Conservation (phyloP, 192 early-diverging fungal genomes). For the Coemansia sp. region DNA sequence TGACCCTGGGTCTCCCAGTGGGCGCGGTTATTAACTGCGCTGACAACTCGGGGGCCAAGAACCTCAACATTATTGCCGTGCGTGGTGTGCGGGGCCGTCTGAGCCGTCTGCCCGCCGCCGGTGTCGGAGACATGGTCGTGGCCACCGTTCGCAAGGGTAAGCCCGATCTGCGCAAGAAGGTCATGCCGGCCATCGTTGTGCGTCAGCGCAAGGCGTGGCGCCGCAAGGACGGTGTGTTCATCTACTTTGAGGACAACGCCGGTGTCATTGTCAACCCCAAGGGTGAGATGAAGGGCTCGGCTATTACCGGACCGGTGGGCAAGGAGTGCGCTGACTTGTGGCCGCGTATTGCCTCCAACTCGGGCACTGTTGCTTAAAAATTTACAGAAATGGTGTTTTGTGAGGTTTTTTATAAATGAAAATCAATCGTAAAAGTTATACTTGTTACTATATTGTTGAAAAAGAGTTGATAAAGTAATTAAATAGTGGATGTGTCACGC, state of each 20-base stretch:
- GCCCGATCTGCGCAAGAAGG: slow-evolving; percentile 99
- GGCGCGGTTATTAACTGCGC: slow-evolving; percentile 99
- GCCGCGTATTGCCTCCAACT: slow-evolving; percentile 97
- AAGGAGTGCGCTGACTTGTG: slow-evolving; percentile 99
- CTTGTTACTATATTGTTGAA: neutral
- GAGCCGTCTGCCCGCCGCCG: slow-evolving; percentile 96
- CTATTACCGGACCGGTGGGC: slow-evolving; percentile 99
- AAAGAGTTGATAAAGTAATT: neutral
- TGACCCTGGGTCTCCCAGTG: slow-evolving; percentile 96
- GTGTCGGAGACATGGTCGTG: slow-evolving; percentile 98
- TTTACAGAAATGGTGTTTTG: no score
- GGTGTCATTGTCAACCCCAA: slow-evolving; percentile 99
- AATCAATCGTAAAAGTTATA: neutral
- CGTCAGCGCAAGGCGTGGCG: slow-evolving; percentile 99
- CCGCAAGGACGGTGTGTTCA: slow-evolving; percentile 96
- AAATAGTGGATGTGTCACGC: slow-evolving; percentile 32
- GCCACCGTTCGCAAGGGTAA: slow-evolving; percentile 99
- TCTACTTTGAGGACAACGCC: slow-evolving; percentile 99
- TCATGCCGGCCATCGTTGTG: slow-evolving; percentile 98
- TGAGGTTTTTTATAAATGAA: slow-evolving; percentile 1
- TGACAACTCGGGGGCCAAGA: slow-evolving; percentile 99
- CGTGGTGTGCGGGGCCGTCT: slow-evolving; percentile 93
- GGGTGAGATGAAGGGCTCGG: slow-evolving; percentile 99
- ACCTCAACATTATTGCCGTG: slow-evolving; percentile 99
- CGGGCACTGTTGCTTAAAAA: slow-evolving; percentile 74